These are phyloP conservation scores for Zymoseptoria passerinii DNA, from an alignment of 2,329 filamentous ascomycete genomes.

Conservation along the genomic window DNA sequence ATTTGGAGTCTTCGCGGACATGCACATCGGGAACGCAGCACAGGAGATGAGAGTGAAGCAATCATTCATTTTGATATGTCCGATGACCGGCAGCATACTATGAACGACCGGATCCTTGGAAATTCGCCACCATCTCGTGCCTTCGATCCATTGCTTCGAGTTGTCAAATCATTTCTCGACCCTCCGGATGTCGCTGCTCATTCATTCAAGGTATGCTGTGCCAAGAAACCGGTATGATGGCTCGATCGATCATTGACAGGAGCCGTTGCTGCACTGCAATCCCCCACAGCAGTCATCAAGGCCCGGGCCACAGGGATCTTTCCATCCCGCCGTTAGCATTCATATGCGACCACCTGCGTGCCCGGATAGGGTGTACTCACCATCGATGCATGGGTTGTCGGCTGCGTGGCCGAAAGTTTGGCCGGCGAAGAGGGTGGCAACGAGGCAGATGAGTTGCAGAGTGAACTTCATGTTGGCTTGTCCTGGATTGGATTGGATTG, in stretches of 20 bases:
- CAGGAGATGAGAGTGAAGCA: background rate
- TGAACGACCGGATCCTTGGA: too few relatives aligned
- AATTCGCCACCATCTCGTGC: too few relatives aligned
- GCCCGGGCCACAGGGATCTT: background rate
- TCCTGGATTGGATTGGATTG: background rate
- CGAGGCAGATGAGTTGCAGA: background rate
- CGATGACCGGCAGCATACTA: background rate
- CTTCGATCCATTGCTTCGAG: too few relatives aligned
- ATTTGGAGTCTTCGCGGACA: too few relatives aligned
- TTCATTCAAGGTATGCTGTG: background rate
- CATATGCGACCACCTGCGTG: background rate
- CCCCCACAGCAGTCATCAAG: background rate
- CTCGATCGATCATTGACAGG: background rate
- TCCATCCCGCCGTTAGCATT: background rate
- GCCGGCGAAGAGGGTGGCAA: background rate
- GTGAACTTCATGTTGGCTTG: background rate
- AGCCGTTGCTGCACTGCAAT: background rate
- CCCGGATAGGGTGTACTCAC: background rate
- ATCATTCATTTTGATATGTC: background rate
- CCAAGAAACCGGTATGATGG: background rate
- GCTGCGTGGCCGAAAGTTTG: background rate
- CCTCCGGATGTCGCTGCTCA: too few relatives aligned
- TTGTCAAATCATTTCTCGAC: too few relatives aligned
- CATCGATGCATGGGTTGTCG: background rate
- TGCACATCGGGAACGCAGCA: background rate